Conservation (phyloP, 768 basidiomycete species). For the Auricularia heimuer region DNA sequence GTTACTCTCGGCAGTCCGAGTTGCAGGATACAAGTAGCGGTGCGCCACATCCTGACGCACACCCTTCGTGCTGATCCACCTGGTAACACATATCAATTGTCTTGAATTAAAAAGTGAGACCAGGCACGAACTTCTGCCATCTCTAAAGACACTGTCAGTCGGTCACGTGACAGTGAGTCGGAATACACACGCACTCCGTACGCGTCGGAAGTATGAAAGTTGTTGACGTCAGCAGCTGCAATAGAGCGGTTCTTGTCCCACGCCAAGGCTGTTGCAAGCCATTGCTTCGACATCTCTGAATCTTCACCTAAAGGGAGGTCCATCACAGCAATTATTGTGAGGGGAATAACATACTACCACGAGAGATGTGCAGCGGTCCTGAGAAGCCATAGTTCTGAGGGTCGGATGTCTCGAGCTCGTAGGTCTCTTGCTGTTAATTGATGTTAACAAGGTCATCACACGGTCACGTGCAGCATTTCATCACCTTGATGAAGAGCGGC, state of each 20-base stretch:
- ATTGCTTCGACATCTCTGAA: not conserved
- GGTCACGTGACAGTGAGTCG: not conserved
- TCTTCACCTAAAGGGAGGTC: slow-evolving; percentile 12
- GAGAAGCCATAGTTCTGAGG: slow-evolving; percentile 34
- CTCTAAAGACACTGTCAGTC: not conserved
- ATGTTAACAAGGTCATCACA: not conserved
- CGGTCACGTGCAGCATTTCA: not conserved
- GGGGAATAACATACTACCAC: slow-evolving; percentile 1
- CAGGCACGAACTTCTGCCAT: not conserved
- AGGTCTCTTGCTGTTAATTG: slow-evolving; percentile 27
- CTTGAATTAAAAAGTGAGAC: not conserved
- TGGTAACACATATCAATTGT: not conserved
- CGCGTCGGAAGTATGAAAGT: not conserved
- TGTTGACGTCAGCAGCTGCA: not conserved
- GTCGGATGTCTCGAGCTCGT: slow-evolving; percentile 9
- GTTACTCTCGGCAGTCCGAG: not conserved
- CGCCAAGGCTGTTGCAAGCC: not conserved
- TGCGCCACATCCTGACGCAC: not conserved
- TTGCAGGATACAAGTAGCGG: not conserved
- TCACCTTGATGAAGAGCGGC: slow-evolving; percentile 49
- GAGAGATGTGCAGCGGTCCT: slow-evolving; percentile 36
- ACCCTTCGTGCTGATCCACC: not conserved
- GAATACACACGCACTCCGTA: not conserved
- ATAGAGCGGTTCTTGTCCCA: not conserved
- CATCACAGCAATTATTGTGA: too few relatives aligned